Conservation (phyloP, 345 rosid species). For the Rhodomyrtus tomentosa region DNA sequence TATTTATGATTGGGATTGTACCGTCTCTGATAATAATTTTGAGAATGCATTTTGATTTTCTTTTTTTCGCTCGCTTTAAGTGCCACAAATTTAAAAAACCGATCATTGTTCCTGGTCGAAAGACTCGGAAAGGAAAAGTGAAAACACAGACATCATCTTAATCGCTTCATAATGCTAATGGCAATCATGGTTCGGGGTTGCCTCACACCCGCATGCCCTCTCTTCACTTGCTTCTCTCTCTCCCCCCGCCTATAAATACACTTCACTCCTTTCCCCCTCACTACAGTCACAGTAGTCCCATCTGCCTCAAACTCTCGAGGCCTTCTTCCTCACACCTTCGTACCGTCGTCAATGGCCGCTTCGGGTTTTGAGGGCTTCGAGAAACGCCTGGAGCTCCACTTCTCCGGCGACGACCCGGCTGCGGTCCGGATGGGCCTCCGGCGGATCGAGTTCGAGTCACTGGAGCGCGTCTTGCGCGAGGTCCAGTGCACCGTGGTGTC, state of each 20-base stretch:
- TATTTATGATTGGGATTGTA: no score
- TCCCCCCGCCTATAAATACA: neutral
- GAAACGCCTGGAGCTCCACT: constrained; percentile 89
- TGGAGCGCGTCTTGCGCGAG: constrained; percentile 43
- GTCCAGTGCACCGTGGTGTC: constrained; percentile 98
- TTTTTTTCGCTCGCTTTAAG: no score
- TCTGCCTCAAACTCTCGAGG: neutral
- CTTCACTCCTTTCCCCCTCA: neutral
- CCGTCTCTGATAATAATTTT: no score
- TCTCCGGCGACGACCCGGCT: constrained; percentile 37
- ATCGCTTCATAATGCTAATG: constrained; percentile 70
- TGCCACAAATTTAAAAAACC: no score
- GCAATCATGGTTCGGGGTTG: constrained; percentile 96
- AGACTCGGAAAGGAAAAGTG: neutral
- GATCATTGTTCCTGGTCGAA: no score
- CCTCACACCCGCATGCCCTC: constrained; percentile 92
- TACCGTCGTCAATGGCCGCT: constrained; percentile 42
- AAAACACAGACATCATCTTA: constrained; percentile 34
- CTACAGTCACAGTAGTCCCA: neutral
- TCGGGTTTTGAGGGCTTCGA: constrained; percentile 99
- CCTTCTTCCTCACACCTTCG: neutral
- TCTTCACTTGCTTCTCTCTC: constrained; percentile 6
- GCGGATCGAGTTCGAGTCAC: constrained; percentile 53
- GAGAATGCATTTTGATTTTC: no score
- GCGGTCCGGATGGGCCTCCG: constrained; percentile 45